Evolutionary conservation across 352 stramenopile species (phyloP), one percentile per base, ranked within the genome.

Genomic region (Phytopythium delawarense): DNA sequence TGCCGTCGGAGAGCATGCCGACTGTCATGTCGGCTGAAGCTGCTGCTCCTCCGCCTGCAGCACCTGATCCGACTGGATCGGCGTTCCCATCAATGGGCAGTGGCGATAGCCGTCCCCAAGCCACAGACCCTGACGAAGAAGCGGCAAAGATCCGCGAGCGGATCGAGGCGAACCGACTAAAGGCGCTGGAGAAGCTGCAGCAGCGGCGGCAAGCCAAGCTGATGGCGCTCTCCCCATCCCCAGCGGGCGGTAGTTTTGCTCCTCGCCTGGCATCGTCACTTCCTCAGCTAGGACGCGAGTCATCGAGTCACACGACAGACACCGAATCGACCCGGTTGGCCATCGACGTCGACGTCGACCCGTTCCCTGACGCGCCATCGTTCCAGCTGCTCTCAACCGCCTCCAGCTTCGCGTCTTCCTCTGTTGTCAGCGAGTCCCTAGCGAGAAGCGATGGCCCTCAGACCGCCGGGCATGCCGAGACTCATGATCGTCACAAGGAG

Each of bases 91-190:
- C 45, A 11, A 51, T 9, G 9, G 25, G 6, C 21, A 9, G 16
- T 15, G 7, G 18, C 42, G 16, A 3, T 11, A 49, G 6, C 25
- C n/a, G 25, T 20, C 45, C 45, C 9, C 21, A 13, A 15, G 23
- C 46, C 0, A 6, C 46, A 25, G 21, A 28, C 4, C 48, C 48
- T 12, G 34, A 61, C 2, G 46, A 69, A 7, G 60, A 69, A n/a
- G 60, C 66, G 11, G 53, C 54, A 0, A 51, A 69, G 44, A 40
- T 84, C 4, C 73, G 67, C 9, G 71, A 76, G 45, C 84, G 81
- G n/a, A 85, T 91, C 28, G 82, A 92, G 75, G 71, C 72, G 37
- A 91, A 94, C 51, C 74, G 82, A 9, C 61, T 79, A 16, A 79
- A 80, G 23, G 81, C 84, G 13, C 57, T 91, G 8, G 71, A 79